Conservation (phyloP, 805 yeast genomes). For the Kazachstania martiniae region DNA sequence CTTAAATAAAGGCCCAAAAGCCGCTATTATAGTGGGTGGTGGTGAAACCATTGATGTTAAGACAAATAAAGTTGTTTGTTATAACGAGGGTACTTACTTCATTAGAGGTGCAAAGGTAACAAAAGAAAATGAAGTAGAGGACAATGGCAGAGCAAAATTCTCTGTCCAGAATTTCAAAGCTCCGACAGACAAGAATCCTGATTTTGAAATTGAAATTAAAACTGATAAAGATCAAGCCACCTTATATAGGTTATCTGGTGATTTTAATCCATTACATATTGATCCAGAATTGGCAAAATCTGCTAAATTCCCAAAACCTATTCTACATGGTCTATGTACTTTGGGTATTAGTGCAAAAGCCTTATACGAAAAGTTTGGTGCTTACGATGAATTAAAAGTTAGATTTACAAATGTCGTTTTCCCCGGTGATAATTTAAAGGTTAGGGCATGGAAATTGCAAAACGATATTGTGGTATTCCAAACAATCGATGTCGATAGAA, state of each 20-base stretch:
- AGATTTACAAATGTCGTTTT: constrained; percentile 86
- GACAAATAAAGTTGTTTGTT: constrained; percentile 60
- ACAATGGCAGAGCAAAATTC: constrained; percentile 42
- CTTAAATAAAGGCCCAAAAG: constrained; percentile 78
- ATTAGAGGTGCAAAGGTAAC: constrained; percentile 58
- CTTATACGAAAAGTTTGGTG: constrained; percentile 70
- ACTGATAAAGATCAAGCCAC: constrained; percentile 74
- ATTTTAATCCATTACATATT: constrained; percentile 88
- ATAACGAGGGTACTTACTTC: constrained; percentile 78
- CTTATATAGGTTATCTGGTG: constrained; percentile 84
- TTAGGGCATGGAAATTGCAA: constrained; percentile 77
- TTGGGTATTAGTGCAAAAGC: constrained; percentile 75
- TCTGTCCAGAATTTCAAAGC: constrained; percentile 54
- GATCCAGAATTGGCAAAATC: constrained; percentile 85
- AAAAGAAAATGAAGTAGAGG: constrained; percentile 38
- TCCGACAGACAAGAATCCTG: constrained; percentile 51
- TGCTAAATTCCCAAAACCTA: constrained; percentile 78
- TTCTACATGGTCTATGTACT: constrained; percentile 84
- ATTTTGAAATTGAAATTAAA: constrained; percentile 45
- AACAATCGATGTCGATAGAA: constrained; percentile 69
- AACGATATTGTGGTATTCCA: constrained; percentile 61
- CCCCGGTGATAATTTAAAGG: constrained; percentile 84
- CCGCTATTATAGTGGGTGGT: constrained; percentile 62
- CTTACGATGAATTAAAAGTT: constrained; percentile 73
- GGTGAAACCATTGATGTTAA: constrained; percentile 55